These are phyloP conservation scores for Penicillium psychrosexuale DNA, from an alignment of 2,329 filamentous ascomycete genomes.

Conservation along the genomic window DNA sequence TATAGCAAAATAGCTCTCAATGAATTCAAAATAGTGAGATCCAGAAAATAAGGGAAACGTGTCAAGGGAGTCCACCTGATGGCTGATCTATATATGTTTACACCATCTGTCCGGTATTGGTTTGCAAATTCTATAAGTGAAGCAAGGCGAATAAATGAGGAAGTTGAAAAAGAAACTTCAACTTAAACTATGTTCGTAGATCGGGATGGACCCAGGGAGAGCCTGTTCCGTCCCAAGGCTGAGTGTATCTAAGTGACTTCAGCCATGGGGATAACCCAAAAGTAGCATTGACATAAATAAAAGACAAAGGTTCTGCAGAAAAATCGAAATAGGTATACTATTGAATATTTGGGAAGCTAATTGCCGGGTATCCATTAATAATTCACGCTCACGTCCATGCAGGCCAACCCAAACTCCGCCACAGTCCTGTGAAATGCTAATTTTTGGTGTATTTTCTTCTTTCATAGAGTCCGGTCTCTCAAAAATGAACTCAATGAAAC, in stretches of 20 bases:
- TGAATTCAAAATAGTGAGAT: background rate
- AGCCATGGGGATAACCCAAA: background rate
- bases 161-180: background rate
- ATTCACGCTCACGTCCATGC: constrained; percentile 14
- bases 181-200: background rate
- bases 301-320: background rate
- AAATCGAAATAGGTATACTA: background rate
- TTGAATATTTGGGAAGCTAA: background rate
- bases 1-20: background rate
- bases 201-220: background rate
- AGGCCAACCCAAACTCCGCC: constrained; percentile 12
- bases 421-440: constrained; percentile 4
- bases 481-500: constrained; percentile 27
- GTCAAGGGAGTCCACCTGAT: background rate
- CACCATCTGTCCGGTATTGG: background rate
- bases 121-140: background rate
- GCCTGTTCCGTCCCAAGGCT: background rate
- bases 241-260: background rate
- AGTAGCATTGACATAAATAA: background rate
- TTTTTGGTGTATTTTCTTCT: too few species aligned
- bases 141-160: background rate
- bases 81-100: background rate
- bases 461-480: constrained; percentile 15
- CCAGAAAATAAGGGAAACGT: background rate
- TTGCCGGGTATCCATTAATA: constrained; percentile 3